Evolutionary conservation across 2,329 filamentous ascomycete species (phyloP), one percentile per base, ranked within the genome.

Genomic region (Thielaviopsis ethacetica): DNA sequence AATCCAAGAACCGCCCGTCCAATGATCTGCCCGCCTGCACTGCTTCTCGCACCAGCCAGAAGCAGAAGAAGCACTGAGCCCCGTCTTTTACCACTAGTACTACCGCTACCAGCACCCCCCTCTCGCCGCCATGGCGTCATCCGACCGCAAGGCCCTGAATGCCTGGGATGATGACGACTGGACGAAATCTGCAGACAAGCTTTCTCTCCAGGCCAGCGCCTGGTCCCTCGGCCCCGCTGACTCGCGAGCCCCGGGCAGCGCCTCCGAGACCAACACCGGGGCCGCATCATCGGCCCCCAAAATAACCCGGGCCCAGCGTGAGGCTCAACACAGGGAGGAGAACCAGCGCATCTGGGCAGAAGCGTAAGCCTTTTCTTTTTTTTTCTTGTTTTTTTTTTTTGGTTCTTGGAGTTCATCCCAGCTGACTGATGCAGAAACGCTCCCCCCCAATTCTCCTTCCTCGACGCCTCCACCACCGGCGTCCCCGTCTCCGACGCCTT

Each of bases 151-250:
- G 22, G 70, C 85, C 61, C 84, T 86, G 44, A 82, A 90, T 69
- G 91, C 89, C 21, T 96, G 91, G 91, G 89, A 91, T 38, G 79
- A 95, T 65, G 86, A 93, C 65, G 88, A 95, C 67, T 97, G 91
- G 90, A 88, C 91, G 69, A 72, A 75, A 5, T 79, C 86, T 67
- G 88, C 86, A 60, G 89, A 95, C 69, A 77, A 68, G 60, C 65
- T 70, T 50, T 68, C 73, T 22, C 68, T 70, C 54, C 66, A 67
- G 57, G 64, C 70, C 17, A 19, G 30, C 17, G 52, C 52, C 24
- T 61, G 59, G 52, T 21, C 54, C 1, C 51, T 54, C 21, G 44
- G 38, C 30, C 10, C 30, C 5, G 10, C 30, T 4, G 7, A 10
- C 10, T 9, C 30, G 7, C 30, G 10, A 6, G 30, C 30, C 5